Base-by-base conservation (phyloP, 1,139 yeast genomes). In the Taiozyma sp. region DNA sequence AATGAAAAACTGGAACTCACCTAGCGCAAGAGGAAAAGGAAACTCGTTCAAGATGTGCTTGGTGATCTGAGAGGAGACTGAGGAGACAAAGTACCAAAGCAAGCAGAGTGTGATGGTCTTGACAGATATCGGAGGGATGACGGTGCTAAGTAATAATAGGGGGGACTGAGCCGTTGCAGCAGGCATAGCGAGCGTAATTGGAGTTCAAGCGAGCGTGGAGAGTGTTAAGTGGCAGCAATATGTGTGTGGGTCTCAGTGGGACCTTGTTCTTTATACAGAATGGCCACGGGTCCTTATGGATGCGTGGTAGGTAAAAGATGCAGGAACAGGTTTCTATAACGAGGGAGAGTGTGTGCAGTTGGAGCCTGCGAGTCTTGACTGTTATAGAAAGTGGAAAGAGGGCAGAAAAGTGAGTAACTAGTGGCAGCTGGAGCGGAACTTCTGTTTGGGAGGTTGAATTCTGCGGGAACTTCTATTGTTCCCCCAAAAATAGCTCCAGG, bases 1-100 rank as follows among this genome's bases (percentile, higher is more conserved):
- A 61, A 88, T 74, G 30, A 84, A 59, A 64, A 93, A 93, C 71
- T 93, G 99, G 53, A 84, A 78, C 73, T 91, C 90, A 1, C 98
- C 91, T 50, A 93, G 74, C 2, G 96, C 86, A 27, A 91, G 79
- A 0, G 98, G 97, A 65, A 83, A 83, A 44, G 81, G 83, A 65
- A 85, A 90, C 52, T 78, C 78, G 49, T 77, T 82, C 51, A 93
- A 73, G 48, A 93, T 89, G 49, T 81, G 65, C 66, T 93, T 93
- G 48, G 96, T 87, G 45, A 93, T 77, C 59, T 90, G 92, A 56
- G 87, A 87, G 5, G 96, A 88, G 22, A 91, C 68, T 12, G 95
- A 90, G 16, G 96, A 86, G 8, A 87, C 78, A 24, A 81, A 62
- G 68, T 93, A 93, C 98, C 98, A 93, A 47, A 80, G 65, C 8